These are phyloP conservation scores for Verticillium alfalfae DNA, from an alignment of 2,329 filamentous ascomycete species.

Conservation along the genomic window DNA sequence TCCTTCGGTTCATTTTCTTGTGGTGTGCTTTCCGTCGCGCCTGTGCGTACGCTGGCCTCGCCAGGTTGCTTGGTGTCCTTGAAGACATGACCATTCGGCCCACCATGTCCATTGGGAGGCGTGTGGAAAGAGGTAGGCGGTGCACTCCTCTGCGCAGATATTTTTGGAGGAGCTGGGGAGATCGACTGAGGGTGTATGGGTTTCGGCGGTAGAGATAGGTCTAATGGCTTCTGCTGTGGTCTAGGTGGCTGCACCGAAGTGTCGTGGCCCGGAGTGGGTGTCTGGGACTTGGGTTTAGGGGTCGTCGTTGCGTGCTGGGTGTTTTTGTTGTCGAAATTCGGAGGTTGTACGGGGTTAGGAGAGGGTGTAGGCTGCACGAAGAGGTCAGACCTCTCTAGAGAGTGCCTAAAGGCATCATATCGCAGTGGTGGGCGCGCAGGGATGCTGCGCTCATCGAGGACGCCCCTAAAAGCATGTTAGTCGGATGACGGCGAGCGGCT, in stretches of 20 bases:
- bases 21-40: not conserved
- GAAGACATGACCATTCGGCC: not conserved
- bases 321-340: slow-evolving; percentile 8
- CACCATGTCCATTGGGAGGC: not conserved
- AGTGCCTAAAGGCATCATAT: slow-evolving; percentile 35
- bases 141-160: not conserved
- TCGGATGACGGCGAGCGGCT: not conserved
- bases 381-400: slow-evolving; percentile 22
- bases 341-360: slow-evolving; percentile 2
- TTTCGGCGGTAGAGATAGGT: not conserved
- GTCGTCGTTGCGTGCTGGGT: not conserved
- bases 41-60: not conserved
- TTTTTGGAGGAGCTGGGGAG: not conserved
- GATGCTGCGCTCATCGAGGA: slow-evolving; percentile 45
- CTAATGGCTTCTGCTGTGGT: not conserved
- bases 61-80: not conserved
- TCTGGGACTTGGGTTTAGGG: not conserved
- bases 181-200: not conserved
- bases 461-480: not conserved
- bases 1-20: not conserved
- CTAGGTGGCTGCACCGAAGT: not conserved
- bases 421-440: slow-evolving; percentile 40
- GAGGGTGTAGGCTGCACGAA: slow-evolving; percentile 4
- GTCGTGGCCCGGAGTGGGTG: not conserved
- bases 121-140: not conserved